A percentile compares a stretch with the other conserved stretches of the same genome.
Evolutionary conservation across 352 stramenopile genomes (phyloP).

Genomic region (Globisporangium mamillatum): DNA sequence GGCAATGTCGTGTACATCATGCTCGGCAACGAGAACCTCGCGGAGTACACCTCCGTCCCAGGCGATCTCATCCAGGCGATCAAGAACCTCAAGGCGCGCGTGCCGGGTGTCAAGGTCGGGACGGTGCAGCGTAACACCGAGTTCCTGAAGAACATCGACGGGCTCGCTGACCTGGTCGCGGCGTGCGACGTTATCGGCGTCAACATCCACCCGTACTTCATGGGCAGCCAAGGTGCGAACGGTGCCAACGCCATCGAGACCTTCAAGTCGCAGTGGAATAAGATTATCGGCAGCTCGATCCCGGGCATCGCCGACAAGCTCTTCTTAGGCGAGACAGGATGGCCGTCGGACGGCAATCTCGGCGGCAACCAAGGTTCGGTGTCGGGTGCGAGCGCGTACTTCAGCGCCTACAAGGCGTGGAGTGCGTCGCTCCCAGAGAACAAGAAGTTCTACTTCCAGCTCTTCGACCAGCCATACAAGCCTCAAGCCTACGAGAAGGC

Average conservation of each 20-base stretch:
- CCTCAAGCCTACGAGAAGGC: constrained; percentile 38
- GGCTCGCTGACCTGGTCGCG: constrained; percentile 38
- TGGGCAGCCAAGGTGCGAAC: constrained; percentile 21
- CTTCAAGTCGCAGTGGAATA: constrained; percentile 48
- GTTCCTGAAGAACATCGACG: constrained; percentile 34
- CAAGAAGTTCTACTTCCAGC: constrained; percentile 77
- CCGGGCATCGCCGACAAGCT: constrained; percentile 36
- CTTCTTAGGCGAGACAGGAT: constrained; percentile 52
- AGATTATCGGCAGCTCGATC: constrained; percentile 33
- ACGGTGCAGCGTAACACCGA: constrained; percentile 70
- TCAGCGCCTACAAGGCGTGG: constrained; percentile 59
- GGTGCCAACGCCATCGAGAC: constrained; percentile 37
- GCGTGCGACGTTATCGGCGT: constrained; percentile 47
- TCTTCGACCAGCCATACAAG: constrained; percentile 63
- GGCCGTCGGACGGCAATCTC: constrained; percentile 37
- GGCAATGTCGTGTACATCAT: constrained; percentile 57
- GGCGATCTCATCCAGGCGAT: constrained; percentile 50
- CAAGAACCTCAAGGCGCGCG: constrained; percentile 41
- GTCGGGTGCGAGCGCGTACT: constrained; percentile 43
- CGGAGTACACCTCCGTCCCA: constrained; percentile 24
- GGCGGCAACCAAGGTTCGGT: constrained; percentile 36
- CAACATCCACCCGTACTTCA: constrained; percentile 67
- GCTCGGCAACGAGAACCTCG: constrained; percentile 72
- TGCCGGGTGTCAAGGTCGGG: constrained; percentile 51
- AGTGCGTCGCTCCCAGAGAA: constrained; percentile 34